phyloP scores from a whole-genome alignment of 805 yeast genomes.

The Ogataea wickerhamii region DNA sequence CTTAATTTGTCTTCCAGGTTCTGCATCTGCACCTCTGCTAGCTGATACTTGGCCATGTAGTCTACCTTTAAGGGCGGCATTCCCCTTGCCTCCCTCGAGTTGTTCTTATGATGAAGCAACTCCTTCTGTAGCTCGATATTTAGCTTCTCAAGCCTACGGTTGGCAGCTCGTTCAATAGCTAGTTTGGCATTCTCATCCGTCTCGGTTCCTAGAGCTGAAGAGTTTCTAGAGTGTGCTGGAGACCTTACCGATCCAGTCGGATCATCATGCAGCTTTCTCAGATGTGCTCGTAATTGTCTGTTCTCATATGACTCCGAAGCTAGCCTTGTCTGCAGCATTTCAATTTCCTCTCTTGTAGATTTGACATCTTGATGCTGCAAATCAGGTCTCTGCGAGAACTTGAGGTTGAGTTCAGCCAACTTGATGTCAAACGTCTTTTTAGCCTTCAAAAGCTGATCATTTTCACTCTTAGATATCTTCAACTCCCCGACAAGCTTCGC shows the following conservation, averaged over 20 bases:
- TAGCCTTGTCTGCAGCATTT: slow-evolving; percentile 57
- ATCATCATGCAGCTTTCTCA: slow-evolving; percentile 33
- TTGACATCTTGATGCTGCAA: slow-evolving; percentile 12
- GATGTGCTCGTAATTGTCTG: slow-evolving; percentile 43
- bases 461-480: slow-evolving; percentile 31
- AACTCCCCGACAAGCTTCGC: slow-evolving; percentile 24
- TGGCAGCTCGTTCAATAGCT: slow-evolving; percentile 28
- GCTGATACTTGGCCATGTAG: slow-evolving; percentile 44
- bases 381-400: slow-evolving; percentile 26
- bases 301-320: slow-evolving; percentile 62
- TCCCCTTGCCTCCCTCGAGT: slow-evolving; percentile 33
- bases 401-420: slow-evolving; percentile 31
- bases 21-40: slow-evolving; percentile 42
- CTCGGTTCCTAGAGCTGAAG: background rate
- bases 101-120: slow-evolving; percentile 30
- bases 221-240: background rate
- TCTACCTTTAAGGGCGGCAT: slow-evolving; percentile 34
- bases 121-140: slow-evolving; percentile 35
- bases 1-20: slow-evolving; percentile 35
- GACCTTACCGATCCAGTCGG: background rate
- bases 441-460: slow-evolving; percentile 30
- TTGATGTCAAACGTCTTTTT: slow-evolving; percentile 32
- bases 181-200: slow-evolving; percentile 15
- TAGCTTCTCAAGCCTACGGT: slow-evolving; percentile 30
- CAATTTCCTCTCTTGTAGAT: slow-evolving; percentile 49